phyloP scores from a whole-genome alignment of 2,329 filamentous ascomycete species.

The Fusarium burgessii region DNA sequence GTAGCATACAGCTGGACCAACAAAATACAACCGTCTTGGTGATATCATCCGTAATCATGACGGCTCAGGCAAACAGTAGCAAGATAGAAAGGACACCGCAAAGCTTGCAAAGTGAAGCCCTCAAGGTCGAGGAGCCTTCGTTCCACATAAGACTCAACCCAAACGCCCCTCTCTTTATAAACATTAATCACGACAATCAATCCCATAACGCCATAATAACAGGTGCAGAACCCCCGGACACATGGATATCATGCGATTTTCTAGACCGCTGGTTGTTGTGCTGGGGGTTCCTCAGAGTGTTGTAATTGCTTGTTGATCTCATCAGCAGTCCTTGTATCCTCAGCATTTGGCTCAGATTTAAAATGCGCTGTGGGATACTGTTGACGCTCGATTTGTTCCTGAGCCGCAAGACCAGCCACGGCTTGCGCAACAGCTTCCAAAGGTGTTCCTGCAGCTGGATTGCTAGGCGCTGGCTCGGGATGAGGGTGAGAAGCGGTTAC shows the following conservation, averaged over 20 bases:
- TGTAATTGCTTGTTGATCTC: constrained; percentile 68
- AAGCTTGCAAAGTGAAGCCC: constrained; percentile 5
- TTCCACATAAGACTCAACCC: constrained; percentile 23
- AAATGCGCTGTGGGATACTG: constrained; percentile 51
- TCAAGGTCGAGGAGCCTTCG: constrained; percentile 13
- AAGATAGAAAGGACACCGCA: constrained; percentile 3
- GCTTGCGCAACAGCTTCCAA: constrained; percentile 65
- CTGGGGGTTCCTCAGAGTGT: constrained; percentile 53
- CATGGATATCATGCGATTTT: constrained; percentile 31
- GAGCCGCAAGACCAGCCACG: constrained; percentile 57
- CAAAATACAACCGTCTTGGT: constrained; percentile 1
- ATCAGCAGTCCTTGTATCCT: constrained; percentile 62
- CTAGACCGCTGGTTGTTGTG: constrained; percentile 38
- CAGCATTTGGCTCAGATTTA: constrained; percentile 55
- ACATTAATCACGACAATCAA: constrained; percentile 19
- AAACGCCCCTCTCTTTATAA: constrained; percentile 45
- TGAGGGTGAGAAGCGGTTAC: constrained; percentile 30
- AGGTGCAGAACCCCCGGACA: constrained; percentile 10
- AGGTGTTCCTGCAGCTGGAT: constrained; percentile 52
- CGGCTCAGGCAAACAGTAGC: constrained; percentile 9
- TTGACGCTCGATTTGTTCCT: constrained; percentile 56
- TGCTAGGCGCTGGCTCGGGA: constrained; percentile 43
- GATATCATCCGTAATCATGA: constrained; percentile 3
- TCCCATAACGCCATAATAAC: constrained; percentile 43
- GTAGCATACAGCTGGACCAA: constrained; percentile 6